A percentile compares a stretch with the other conserved stretches of the same genome.
Evolutionary conservation across 2,329 filamentous ascomycete species (phyloP).

Genomic region (Colletotrichum graminicola): DNA sequence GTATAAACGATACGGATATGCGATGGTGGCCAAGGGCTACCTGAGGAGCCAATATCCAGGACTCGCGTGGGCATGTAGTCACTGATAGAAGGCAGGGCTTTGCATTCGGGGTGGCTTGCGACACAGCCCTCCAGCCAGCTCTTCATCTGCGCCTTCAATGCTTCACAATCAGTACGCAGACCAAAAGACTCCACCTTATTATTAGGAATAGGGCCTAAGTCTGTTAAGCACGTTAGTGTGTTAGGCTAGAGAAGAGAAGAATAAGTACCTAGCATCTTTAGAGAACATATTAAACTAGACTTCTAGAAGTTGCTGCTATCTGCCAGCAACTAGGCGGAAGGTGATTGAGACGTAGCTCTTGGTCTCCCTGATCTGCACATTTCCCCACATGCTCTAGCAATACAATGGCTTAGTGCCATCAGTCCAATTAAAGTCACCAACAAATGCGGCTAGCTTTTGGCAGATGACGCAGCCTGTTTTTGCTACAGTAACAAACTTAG

Average conservation of each 20-base stretch:
- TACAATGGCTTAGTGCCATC: background rate
- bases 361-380: background rate
- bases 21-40: no score
- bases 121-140: background rate
- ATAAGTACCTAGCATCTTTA: background rate
- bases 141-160: background rate
- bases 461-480: background rate
- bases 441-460: background rate
- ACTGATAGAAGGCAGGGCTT: no score
- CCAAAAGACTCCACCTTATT: background rate
- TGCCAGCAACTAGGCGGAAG: background rate
- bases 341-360: background rate
- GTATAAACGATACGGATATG: no score
- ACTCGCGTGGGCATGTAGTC: no score
- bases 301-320: background rate
- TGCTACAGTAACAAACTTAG: background rate
- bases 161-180: background rate
- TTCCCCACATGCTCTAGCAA: background rate
- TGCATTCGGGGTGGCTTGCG: background rate
- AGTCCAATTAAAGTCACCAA: background rate
- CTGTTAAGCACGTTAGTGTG: background rate
- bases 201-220: background rate
- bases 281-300: background rate
- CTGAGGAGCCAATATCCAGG: no score
- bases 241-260: background rate